These are phyloP conservation scores for Backusella morwellensis DNA, from an alignment of 192 early-diverging fungal species.

Conservation along the genomic window DNA sequence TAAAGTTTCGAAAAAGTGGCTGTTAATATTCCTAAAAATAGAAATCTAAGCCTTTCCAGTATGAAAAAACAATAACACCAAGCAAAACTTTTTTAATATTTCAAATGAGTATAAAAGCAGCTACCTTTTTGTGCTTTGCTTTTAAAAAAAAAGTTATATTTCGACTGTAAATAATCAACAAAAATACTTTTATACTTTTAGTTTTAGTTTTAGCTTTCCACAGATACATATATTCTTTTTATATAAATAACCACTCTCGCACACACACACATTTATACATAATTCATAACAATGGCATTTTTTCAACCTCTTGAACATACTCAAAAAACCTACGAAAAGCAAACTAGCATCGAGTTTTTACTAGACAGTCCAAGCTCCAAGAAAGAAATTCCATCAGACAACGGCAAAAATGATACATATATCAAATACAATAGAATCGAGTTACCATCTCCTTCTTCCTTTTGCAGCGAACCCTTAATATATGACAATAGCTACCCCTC, in stretches of 20 bases:
- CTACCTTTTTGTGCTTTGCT: background rate
- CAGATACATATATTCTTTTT: background rate
- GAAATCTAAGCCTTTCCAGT: conserved; percentile 1
- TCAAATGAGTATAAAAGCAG: background rate
- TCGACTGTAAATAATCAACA: background rate
- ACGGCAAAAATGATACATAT: background rate
- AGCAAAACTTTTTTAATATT: background rate
- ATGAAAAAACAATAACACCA: background rate
- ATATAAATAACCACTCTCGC: background rate
- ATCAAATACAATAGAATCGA: background rate
- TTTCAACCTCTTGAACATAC: conserved; percentile 3
- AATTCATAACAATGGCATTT: background rate
- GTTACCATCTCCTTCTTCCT: conserved; percentile 1
- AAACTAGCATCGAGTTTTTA: conserved; percentile 1
- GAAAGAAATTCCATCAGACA: background rate
- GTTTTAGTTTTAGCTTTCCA: background rate
- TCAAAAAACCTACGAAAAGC: conserved; percentile 8
- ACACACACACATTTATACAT: background rate
- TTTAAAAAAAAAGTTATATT: background rate
- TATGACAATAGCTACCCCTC: conserved; percentile 1
- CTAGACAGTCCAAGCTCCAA: background rate
- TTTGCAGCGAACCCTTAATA: conserved; percentile 4
- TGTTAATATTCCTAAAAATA: conserved; percentile 3
- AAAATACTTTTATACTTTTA: background rate
- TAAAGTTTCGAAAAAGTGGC: conserved; percentile 8